These are phyloP conservation scores for Fusarium ambrosium DNA, from an alignment of 2,329 filamentous ascomycete genomes.

Conservation along the genomic window DNA sequence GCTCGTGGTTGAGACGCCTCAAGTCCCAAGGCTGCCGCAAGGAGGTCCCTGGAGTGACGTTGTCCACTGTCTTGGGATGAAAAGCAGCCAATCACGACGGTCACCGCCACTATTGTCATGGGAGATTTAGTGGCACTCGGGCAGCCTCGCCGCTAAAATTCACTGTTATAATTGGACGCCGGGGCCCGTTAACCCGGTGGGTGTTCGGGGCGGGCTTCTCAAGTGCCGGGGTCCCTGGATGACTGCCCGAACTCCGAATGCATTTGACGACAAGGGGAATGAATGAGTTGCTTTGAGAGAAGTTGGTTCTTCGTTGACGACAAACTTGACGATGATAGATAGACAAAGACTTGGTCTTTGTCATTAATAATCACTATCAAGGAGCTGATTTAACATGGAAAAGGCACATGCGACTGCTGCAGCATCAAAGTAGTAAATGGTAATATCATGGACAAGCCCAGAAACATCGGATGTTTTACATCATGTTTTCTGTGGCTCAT, in stretches of 20 bases:
- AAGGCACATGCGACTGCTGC: neutral
- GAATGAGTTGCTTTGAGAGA: neutral
- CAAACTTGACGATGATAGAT: conserved; percentile 10
- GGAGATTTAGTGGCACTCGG: conserved; percentile 11
- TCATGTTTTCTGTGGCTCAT: neutral
- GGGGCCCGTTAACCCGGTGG: neutral
- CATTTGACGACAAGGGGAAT: neutral
- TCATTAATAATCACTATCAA: neutral
- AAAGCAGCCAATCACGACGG: conserved; percentile 21
- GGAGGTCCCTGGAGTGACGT: conserved; percentile 38
- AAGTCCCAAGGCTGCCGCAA: conserved; percentile 21
- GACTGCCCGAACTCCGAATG: neutral
- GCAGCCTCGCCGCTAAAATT: conserved; percentile 24
- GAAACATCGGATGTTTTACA: neutral
- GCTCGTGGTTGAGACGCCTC: conserved; percentile 11
- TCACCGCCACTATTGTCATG: neutral
- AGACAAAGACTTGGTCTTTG: neutral
- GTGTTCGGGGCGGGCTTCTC: neutral
- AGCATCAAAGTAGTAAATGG: neutral
- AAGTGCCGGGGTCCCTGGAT: neutral
- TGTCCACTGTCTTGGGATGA: conserved; percentile 14
- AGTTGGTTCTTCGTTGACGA: conserved; percentile 8
- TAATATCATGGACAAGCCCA: neutral
- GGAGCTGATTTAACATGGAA: neutral
- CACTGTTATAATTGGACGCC: neutral